Evolutionary conservation across 2,329 filamentous ascomycete species (phyloP).

Genomic region (Paecilomyces niveus): DNA sequence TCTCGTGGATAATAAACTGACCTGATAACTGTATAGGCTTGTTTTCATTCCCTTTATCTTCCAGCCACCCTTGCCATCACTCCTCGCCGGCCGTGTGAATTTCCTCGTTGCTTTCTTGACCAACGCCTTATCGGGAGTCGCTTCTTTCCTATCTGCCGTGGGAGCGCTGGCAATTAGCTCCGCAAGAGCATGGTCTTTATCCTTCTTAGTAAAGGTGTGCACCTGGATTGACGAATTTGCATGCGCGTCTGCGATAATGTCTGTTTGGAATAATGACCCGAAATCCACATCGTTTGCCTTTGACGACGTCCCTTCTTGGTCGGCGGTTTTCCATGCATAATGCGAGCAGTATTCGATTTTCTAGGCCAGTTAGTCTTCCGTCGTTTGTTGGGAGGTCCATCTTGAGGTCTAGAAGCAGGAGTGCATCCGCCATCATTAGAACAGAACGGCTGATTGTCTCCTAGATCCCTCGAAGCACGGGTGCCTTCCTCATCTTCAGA

Average conservation of each 20-base stretch:
- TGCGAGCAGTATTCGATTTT: not conserved
- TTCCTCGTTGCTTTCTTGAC: conserved; percentile 20
- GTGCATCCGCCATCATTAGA: not conserved
- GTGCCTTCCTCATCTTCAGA: conserved; percentile 1
- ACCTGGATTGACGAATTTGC: conserved; percentile 16
- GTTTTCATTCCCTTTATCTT: conserved; percentile 23
- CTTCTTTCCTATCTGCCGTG: conserved; percentile 12
- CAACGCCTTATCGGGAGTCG: conserved; percentile 15
- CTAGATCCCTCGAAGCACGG: not conserved
- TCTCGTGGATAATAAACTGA: conserved; percentile 3
- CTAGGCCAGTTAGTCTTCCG: not conserved
- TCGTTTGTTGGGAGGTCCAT: not conserved
- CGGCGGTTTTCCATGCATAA: not conserved
- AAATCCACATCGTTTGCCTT: conserved; percentile 11
- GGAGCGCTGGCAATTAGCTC: conserved; percentile 26
- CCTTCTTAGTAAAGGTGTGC: conserved; percentile 14
- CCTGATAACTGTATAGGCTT: conserved; percentile 30
- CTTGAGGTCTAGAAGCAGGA: not conserved
- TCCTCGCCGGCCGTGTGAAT: conserved; percentile 18
- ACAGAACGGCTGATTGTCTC: no score
- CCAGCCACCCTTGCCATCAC: conserved; percentile 25
- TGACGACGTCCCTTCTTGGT: conserved; percentile 1
- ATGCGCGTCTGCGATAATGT: conserved; percentile 19
- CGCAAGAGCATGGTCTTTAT: conserved; percentile 23
- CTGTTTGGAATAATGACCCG: conserved; percentile 10